phyloP scores from a whole-genome alignment of 192 early-diverging fungal species.

The Radiomyces spectabilis region DNA sequence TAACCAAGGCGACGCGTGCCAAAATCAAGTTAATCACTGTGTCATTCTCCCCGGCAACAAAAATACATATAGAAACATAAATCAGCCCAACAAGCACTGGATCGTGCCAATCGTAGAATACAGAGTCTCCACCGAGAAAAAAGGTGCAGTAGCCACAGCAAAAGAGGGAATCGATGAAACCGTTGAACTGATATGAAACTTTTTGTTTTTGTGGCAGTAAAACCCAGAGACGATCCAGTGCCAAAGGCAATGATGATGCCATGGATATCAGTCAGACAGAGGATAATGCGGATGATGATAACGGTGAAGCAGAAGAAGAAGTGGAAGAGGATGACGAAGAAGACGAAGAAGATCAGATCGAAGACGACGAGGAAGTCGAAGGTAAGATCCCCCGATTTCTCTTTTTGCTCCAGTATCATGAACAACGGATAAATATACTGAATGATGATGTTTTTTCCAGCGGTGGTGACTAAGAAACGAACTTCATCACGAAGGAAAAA shows the following conservation, averaged over 20 bases:
- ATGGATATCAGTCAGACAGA: slow-evolving; percentile 9
- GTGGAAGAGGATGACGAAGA: background rate
- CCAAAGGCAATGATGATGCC: background rate
- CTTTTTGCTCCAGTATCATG: too few relatives aligned
- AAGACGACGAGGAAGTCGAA: slow-evolving; percentile 2
- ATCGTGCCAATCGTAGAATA: slow-evolving; percentile 18
- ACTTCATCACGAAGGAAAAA: background rate
- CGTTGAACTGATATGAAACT: background rate
- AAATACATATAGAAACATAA: slow-evolving; percentile 9
- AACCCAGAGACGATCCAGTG: background rate
- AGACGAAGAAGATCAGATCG: background rate
- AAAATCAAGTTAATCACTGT: too few relatives aligned
- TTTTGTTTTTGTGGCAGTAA: slow-evolving; percentile 1
- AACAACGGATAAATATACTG: too few relatives aligned
- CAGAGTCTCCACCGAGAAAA: slow-evolving; percentile 11
- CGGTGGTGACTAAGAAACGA: slow-evolving; percentile 9
- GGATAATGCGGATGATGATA: too few relatives aligned
- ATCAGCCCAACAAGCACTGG: slow-evolving; percentile 7
- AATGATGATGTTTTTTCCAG: background rate
- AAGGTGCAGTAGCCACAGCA: background rate
- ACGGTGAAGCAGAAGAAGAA: too few relatives aligned
- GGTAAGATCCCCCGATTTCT: too few relatives aligned
- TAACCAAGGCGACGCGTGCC: too few relatives aligned
- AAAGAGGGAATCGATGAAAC: background rate
- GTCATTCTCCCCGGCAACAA: too few relatives aligned